Conservation (phyloP, 108 stramenopile genomes). For the Thalassiosira profunda region DNA sequence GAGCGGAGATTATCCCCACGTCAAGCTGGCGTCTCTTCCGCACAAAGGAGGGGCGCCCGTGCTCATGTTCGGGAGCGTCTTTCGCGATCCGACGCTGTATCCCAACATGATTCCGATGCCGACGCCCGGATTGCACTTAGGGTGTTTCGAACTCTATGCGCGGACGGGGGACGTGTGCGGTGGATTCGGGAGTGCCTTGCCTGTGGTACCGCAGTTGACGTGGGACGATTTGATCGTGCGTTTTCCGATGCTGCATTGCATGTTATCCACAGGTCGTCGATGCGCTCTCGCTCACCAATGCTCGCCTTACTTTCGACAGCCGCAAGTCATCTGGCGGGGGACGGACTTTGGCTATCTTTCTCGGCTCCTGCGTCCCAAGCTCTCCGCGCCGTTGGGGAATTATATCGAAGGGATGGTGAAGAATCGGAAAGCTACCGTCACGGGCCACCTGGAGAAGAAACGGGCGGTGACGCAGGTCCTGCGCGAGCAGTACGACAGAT, state of each 20-base stretch:
- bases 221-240: too few species aligned
- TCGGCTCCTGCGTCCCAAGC: too few species aligned
- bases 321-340: conserved; percentile 24
- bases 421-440: too few species aligned
- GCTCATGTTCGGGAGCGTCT: background rate
- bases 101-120: background rate
- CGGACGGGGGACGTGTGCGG: too few species aligned
- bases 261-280: too few species aligned
- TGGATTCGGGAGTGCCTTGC: too few species aligned
- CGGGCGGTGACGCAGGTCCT: background rate
- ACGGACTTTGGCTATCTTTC: conserved; percentile 7
- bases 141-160: conserved; percentile 3
- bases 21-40: background rate
- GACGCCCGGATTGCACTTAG: conserved; percentile 1
- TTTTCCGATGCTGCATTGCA: too few species aligned
- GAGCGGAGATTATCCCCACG: background rate
- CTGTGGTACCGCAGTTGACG: too few species aligned
- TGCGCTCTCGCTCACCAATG: too few species aligned
- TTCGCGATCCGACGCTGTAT: background rate
- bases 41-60: background rate
- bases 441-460: too few species aligned
- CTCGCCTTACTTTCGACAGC: background rate
- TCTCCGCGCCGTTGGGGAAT: background rate
- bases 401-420: background rate
- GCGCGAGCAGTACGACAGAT: conserved; percentile 1